A percentile compares a stretch with the other conserved stretches of the same genome.
Conservation (phyloP, 176 grass and related monocot genomes). For the Ampelocalamus luodianensis region DNA sequence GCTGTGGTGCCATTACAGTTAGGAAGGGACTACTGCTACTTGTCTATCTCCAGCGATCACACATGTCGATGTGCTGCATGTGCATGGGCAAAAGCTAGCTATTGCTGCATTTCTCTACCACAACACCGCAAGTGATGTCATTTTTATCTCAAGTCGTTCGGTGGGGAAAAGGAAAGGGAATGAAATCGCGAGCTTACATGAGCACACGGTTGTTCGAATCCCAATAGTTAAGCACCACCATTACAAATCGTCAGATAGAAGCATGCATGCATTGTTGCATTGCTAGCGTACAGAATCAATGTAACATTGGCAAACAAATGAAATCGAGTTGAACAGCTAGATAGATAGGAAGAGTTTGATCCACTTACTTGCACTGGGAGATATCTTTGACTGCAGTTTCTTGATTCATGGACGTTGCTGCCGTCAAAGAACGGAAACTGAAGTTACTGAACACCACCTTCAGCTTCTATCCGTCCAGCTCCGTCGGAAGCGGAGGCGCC, state of each 20-base stretch:
- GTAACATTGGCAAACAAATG: background rate
- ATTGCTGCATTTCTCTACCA: background rate
- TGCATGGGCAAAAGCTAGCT: background rate
- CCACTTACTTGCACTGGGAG: slow-evolving; percentile 14
- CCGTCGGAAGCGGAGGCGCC: background rate
- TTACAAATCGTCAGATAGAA: no score
- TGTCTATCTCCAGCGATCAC: background rate
- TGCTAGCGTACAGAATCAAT: background rate
- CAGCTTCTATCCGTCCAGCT: background rate
- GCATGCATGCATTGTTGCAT: background rate
- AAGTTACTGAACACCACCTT: background rate
- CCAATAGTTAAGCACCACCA: no score
- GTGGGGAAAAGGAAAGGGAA: background rate
- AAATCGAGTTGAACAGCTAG: background rate
- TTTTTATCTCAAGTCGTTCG: background rate
- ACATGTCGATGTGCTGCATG: background rate
- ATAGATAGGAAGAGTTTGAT: background rate
- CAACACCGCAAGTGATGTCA: background rate
- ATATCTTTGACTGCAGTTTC: background rate
- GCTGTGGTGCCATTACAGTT: no score
- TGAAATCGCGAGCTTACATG: no score
- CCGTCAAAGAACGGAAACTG: background rate
- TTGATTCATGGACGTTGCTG: slow-evolving; percentile 14
- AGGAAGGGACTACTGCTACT: no score
- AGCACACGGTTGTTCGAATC: no score